Conservation (phyloP, 306 rosid genomes). For the Corylus heterophylla region DNA sequence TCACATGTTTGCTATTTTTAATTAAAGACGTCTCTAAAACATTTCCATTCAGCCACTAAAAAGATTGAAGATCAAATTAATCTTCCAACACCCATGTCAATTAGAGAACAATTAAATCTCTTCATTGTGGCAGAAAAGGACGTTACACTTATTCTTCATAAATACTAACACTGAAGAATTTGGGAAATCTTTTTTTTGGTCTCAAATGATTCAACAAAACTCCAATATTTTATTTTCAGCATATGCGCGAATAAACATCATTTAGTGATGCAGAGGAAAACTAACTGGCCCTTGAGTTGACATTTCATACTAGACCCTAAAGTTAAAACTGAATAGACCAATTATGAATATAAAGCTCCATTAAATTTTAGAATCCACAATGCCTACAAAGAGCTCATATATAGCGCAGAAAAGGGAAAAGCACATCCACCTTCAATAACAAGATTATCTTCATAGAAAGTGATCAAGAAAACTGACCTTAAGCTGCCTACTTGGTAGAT, state of each 20-base stretch:
- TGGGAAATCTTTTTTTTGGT: too few species aligned
- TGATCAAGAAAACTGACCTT: slow-evolving; percentile 53
- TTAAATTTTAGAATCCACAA: background rate
- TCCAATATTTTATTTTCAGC: background rate
- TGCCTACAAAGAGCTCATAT: background rate
- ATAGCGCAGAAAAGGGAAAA: background rate
- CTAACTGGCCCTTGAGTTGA: background rate
- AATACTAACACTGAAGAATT: too few species aligned
- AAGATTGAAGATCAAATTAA: background rate
- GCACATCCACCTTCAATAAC: slow-evolving; percentile 1
- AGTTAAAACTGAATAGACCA: background rate
- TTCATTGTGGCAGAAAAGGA: background rate
- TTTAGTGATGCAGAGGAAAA: background rate
- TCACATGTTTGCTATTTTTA: background rate
- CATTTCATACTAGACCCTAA: background rate
- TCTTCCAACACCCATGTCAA: background rate
- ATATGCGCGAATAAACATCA: background rate
- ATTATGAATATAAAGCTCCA: background rate
- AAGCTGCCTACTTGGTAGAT: slow-evolving; percentile 92
- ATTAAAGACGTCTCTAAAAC: background rate
- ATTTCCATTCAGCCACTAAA: background rate
- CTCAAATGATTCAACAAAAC: background rate
- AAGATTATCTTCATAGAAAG: slow-evolving; percentile 1
- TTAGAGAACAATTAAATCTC: background rate
- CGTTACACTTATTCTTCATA: too few species aligned